Evolutionary conservation across 1,284 basidiomycete genomes (phyloP).

Genomic region (Wallemia ichthyophaga): DNA sequence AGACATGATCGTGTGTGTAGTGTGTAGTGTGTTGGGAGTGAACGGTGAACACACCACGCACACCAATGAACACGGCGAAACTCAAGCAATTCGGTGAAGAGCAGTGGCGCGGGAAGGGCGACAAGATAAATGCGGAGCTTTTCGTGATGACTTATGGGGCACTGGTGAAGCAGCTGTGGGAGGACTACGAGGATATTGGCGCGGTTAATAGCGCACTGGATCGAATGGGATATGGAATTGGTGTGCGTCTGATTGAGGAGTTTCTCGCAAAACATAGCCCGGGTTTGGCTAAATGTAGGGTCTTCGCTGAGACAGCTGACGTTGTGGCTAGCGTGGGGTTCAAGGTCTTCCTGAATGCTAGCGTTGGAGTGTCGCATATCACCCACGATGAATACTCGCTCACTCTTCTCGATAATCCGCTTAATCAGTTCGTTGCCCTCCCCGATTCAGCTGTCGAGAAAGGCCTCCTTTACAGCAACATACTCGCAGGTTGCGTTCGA

Average conservation of each 20-base stretch:
- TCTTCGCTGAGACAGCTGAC: conserved; percentile 80
- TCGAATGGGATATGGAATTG: conserved; percentile 86
- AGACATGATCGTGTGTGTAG: not conserved
- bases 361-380: conserved; percentile 47
- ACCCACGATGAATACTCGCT: conserved; percentile 37
- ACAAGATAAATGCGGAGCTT: conserved; percentile 52
- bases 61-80: not conserved
- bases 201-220: conserved; percentile 38
- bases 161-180: conserved; percentile 87
- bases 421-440: conserved; percentile 89
- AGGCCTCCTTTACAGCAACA: conserved; percentile 87
- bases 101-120: not conserved
- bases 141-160: conserved; percentile 94
- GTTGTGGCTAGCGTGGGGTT: conserved; percentile 94
- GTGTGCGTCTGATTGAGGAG: conserved; percentile 83
- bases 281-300: conserved; percentile 57
- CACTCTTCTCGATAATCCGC: conserved; percentile 76
- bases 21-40: too few relatives aligned
- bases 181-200: conserved; percentile 91
- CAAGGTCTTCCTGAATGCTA: conserved; percentile 86
- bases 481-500: conserved; percentile 70
- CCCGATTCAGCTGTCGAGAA: conserved; percentile 74
- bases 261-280: conserved; percentile 62
- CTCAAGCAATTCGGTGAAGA: not conserved
- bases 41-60: not conserved